phyloP scores from a whole-genome alignment of 805 yeast species.

The Candida andamanensis region DNA sequence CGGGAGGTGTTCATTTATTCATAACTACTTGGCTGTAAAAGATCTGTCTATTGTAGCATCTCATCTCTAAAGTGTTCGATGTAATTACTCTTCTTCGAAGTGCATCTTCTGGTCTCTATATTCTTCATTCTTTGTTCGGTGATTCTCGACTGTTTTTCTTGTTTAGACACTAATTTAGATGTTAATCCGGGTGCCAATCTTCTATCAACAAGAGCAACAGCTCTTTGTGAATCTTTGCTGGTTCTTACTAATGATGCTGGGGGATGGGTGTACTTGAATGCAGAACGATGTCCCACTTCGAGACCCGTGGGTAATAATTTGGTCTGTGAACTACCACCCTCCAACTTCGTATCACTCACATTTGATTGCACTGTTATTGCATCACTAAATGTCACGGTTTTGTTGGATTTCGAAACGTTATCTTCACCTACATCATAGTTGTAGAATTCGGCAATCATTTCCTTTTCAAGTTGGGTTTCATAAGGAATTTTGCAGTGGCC shows the following conservation, averaged over 20 bases:
- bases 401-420: constrained; percentile 9
- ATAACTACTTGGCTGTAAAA: background rate
- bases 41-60: constrained; percentile 4
- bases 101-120: constrained; percentile 19
- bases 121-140: constrained; percentile 20
- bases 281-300: constrained; percentile 75
- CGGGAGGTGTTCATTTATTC: too few relatives aligned
- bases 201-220: constrained; percentile 74
- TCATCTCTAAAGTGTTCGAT: constrained; percentile 37
- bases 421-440: constrained; percentile 7
- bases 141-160: constrained; percentile 26
- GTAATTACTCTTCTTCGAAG: constrained; percentile 24
- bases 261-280: constrained; percentile 69
- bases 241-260: constrained; percentile 22
- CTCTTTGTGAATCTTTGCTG: constrained; percentile 58
- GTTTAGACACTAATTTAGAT: constrained; percentile 22
- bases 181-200: constrained; percentile 38
- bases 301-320: constrained; percentile 63
- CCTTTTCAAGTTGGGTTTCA: constrained; percentile 36
- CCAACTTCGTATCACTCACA: constrained; percentile 34
- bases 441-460: constrained; percentile 33
- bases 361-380: constrained; percentile 2
- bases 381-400: constrained; percentile 25
- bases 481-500: constrained; percentile 45
- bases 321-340: background rate